Percentiles rank a stretch among this genome's conserved stretches.
Conservation (phyloP, 2,329 filamentous ascomycete genomes). For the Davidsoniella eucalypti region DNA sequence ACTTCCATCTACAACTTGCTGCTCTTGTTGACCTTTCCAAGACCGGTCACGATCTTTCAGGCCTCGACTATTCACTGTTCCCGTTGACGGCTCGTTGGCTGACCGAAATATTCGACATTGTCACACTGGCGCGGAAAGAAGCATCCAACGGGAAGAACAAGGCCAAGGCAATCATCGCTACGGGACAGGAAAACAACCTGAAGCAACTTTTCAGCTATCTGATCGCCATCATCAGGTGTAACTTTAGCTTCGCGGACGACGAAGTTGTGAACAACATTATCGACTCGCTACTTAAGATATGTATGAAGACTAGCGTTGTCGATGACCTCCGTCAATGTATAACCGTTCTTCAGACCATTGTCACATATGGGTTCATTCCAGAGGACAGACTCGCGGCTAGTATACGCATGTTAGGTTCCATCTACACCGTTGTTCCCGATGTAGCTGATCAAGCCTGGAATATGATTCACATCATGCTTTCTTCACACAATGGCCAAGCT, state of each 20-base stretch:
- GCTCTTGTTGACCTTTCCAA: conserved; percentile 45
- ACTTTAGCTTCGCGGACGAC: conserved; percentile 51
- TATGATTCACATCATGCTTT: conserved; percentile 52
- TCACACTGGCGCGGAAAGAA: conserved; percentile 34
- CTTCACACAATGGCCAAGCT: conserved; percentile 55
- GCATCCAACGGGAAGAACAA: conserved; percentile 22
- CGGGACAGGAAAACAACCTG: conserved; percentile 44
- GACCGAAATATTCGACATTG: conserved; percentile 34
- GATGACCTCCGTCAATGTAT: conserved; percentile 53
- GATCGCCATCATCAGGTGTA: conserved; percentile 58
- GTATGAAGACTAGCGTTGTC: conserved; percentile 46
- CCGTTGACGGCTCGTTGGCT: conserved; percentile 47
- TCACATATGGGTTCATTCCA: conserved; percentile 57
- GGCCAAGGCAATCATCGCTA: conserved; percentile 2
- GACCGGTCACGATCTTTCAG: conserved; percentile 43
- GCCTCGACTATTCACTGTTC: conserved; percentile 51
- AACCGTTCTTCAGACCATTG: conserved; percentile 49
- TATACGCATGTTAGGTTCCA: conserved; percentile 54
- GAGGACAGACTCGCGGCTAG: conserved; percentile 44
- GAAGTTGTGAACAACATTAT: conserved; percentile 44
- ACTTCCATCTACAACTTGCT: conserved; percentile 50
- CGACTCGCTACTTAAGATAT: conserved; percentile 46
- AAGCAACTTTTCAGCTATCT: conserved; percentile 47
- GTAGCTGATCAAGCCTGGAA: conserved; percentile 52
- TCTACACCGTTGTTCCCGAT: conserved; percentile 47